Percentiles rank a stretch among this genome's conserved stretches.
Evolutionary conservation across 352 stramenopile genomes (phyloP).

Genomic region (Pythium pyrilobum): DNA sequence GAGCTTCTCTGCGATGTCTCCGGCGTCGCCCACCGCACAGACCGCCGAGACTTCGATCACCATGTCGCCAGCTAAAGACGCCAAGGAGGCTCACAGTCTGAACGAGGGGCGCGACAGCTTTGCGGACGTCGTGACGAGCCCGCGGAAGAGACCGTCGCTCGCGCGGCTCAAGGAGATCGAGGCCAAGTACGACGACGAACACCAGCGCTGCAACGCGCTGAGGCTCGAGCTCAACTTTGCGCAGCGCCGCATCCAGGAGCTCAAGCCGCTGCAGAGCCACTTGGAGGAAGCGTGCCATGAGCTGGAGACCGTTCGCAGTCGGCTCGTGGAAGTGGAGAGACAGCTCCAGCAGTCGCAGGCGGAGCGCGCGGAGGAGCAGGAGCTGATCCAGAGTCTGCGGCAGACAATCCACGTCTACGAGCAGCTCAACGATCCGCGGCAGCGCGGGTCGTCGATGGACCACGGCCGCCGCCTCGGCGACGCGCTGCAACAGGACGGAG

Average conservation of each 20-base stretch:
- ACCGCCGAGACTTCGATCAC: neutral
- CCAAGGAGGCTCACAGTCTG: neutral
- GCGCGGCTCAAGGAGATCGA: constrained; percentile 28
- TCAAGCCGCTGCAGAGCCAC: constrained; percentile 38
- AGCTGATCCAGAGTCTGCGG: constrained; percentile 56
- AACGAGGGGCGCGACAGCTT: neutral
- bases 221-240: constrained; percentile 47
- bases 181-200: constrained; percentile 43
- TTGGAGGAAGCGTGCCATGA: constrained; percentile 30
- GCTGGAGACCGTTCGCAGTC: constrained; percentile 21
- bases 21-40: neutral
- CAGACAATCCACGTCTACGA: constrained; percentile 60
- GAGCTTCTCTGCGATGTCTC: neutral
- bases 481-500: constrained; percentile 1
- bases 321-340: constrained; percentile 25
- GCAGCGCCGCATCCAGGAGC: constrained; percentile 45
- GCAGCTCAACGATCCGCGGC: constrained; percentile 40
- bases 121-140: constrained; percentile 3
- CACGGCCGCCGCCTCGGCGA: neutral
- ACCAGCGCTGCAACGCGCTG: constrained; percentile 34
- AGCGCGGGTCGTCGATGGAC: constrained; percentile 1
- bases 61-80: neutral
- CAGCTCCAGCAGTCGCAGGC: constrained; percentile 20
- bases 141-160: constrained; percentile 7
- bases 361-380: constrained; percentile 42